Percentiles rank a stretch among this genome's conserved stretches.
Conservation (phyloP, 345 rosid genomes). For the Trapa bicornis region DNA sequence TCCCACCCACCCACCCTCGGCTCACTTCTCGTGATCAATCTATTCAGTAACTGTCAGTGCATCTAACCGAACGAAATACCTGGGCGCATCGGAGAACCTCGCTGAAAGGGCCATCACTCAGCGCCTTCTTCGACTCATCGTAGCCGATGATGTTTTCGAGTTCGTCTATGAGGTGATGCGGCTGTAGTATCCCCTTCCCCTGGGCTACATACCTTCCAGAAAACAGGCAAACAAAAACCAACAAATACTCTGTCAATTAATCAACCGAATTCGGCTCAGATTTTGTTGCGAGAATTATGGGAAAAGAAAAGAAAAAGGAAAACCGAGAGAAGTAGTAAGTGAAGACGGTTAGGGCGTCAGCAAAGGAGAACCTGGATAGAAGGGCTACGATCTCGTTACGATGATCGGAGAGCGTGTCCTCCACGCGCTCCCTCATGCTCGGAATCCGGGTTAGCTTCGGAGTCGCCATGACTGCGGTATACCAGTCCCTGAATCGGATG, state of each 20-base stretch:
- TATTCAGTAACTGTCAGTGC: not conserved
- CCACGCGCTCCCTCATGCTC: slow-evolving; percentile 81
- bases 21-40: not conserved
- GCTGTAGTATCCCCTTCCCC: slow-evolving; percentile 83
- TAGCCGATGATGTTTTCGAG: slow-evolving; percentile 47
- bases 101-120: slow-evolving; percentile 57
- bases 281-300: not conserved
- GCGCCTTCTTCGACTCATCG: slow-evolving; percentile 33
- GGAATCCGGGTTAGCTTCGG: slow-evolving; percentile 43
- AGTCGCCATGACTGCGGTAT: slow-evolving; percentile 26
- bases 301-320: not conserved
- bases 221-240: slow-evolving; percentile 1
- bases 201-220: slow-evolving; percentile 68
- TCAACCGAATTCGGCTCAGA: not conserved
- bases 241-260: not conserved
- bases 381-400: slow-evolving; percentile 89
- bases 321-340: not conserved
- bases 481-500: too few species aligned
- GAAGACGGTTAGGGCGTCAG: not conserved
- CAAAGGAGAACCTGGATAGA: slow-evolving; percentile 57
- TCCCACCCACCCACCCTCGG: not conserved
- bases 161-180: slow-evolving; percentile 81
- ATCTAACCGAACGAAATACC: slow-evolving; percentile 19
- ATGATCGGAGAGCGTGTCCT: slow-evolving; percentile 75
- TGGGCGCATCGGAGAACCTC: slow-evolving; percentile 68